These are phyloP conservation scores for Mariannaea sp. DNA, from an alignment of 2,329 filamentous ascomycete species.

Conservation along the genomic window DNA sequence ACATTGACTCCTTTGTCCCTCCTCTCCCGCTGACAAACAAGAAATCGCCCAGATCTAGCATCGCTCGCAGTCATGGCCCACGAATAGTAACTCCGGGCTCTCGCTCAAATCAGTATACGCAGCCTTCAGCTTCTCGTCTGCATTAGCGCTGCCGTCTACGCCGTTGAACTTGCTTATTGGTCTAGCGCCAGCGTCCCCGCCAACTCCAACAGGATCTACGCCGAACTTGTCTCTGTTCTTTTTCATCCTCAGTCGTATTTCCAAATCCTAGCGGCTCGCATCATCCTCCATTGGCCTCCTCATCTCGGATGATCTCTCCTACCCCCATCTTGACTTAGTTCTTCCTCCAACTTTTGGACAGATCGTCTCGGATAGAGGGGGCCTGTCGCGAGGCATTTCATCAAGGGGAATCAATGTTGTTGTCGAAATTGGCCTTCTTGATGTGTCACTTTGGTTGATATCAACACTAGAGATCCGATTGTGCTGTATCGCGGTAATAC, in stretches of 20 bases:
- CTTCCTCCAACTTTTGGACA: constrained; percentile 15
- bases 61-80: constrained; percentile 8
- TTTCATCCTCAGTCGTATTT: constrained; percentile 11
- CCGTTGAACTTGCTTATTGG: constrained; percentile 19
- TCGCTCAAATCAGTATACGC: constrained; percentile 18
- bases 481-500: constrained; percentile 9
- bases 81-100: constrained; percentile 16
- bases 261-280: constrained; percentile 23
- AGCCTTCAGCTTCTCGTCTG: constrained; percentile 16
- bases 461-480: constrained; percentile 18
- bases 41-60: not conserved
- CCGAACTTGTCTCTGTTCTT: constrained; percentile 13
- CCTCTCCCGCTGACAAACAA: not conserved
- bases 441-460: constrained; percentile 17
- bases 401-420: not conserved
- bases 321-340: constrained; percentile 25
- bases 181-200: constrained; percentile 13
- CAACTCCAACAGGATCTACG: constrained; percentile 24
- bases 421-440: constrained; percentile 16
- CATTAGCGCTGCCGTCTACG: constrained; percentile 23
- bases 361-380: not conserved
- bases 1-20: not conserved
- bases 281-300: constrained; percentile 1
- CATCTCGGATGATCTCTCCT: constrained; percentile 10
- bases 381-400: not conserved